Evolutionary conservation across 306 rosid species (phyloP).

Genomic region (Medicago arabica): DNA sequence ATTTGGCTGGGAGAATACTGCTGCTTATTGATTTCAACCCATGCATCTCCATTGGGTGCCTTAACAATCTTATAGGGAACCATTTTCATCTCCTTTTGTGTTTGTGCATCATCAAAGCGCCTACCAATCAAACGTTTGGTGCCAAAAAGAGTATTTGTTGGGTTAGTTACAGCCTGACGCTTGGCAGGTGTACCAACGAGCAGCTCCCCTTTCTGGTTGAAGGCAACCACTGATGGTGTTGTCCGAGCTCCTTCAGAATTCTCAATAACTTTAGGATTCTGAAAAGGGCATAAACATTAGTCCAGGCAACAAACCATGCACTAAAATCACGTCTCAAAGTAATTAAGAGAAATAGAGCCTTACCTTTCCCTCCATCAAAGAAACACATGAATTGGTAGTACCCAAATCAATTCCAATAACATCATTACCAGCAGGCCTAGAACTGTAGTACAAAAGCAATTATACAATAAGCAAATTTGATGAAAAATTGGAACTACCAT

Average conservation of each 20-base stretch:
- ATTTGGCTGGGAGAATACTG: conserved; percentile 91
- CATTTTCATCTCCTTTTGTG: conserved; percentile 98
- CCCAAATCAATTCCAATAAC: conserved; percentile 95
- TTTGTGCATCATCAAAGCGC: conserved; percentile 87
- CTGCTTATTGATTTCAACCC: conserved; percentile 95
- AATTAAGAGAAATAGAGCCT: neutral
- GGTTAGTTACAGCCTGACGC: conserved; percentile 92
- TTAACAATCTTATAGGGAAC: conserved; percentile 87
- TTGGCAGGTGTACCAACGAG: conserved; percentile 97
- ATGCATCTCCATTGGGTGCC: conserved; percentile 95
- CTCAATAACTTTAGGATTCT: conserved; percentile 32
- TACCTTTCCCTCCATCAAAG: conserved; percentile 95
- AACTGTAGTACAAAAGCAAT: conserved; percentile 46
- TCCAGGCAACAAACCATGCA: neutral
- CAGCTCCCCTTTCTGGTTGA: conserved; percentile 87
- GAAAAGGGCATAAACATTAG: neutral
- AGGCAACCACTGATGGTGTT: conserved; percentile 94
- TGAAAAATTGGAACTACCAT: neutral
- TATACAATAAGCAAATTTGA: conserved; percentile 9
- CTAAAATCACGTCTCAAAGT: neutral
- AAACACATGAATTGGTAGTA: conserved; percentile 91
- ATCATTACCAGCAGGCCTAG: conserved; percentile 83
- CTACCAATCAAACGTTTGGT: conserved; percentile 95
- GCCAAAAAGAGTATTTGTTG: conserved; percentile 83
- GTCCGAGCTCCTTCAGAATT: conserved; percentile 72